These are phyloP conservation scores for Taiwanofungus camphoratus DNA, from an alignment of 1,284 basidiomycete genomes.

Conservation along the genomic window DNA sequence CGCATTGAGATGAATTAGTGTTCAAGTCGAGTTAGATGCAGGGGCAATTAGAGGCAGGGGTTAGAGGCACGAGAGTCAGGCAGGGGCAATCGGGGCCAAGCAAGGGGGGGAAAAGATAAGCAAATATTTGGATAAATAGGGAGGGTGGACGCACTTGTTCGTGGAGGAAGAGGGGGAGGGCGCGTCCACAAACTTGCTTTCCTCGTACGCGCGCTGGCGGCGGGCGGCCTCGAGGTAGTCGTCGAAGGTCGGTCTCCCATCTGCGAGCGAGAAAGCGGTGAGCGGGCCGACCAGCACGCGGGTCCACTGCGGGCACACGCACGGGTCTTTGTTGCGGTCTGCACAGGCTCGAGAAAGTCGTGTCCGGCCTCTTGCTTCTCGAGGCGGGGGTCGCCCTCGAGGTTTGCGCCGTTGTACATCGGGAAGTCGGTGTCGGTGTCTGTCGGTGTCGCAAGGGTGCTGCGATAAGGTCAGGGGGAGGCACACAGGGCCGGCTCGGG, in stretches of 20 bases:
- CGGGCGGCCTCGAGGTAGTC: slow-evolving; percentile 8
- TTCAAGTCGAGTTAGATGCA: no score
- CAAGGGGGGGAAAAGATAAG: no score
- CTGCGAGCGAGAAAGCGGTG: background rate
- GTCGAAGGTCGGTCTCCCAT: slow-evolving; percentile 5
- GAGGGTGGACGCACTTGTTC: slow-evolving; percentile 5
- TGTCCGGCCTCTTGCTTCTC: slow-evolving; percentile 7
- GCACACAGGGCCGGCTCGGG: background rate
- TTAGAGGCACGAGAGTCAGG: no score
- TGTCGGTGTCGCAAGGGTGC: background rate
- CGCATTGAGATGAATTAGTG: no score
- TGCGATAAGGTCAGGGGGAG: background rate
- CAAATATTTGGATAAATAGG: no score
- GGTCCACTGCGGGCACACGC: background rate
- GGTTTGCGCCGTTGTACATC: slow-evolving; percentile 8
- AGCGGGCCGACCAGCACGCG: background rate
- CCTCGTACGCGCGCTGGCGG: slow-evolving; percentile 7
- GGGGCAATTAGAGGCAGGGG: no score
- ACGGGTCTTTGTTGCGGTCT: slow-evolving; percentile 1
- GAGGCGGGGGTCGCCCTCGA: slow-evolving; percentile 9
- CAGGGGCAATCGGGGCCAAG: no score
- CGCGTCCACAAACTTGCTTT: background rate
- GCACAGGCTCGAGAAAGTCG: slow-evolving; percentile 8
- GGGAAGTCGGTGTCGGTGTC: background rate
- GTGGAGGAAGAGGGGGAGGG: background rate